Base-by-base conservation (phyloP, 164 flowering plant genomes). In the Dillenia suffruticosa region DNA sequence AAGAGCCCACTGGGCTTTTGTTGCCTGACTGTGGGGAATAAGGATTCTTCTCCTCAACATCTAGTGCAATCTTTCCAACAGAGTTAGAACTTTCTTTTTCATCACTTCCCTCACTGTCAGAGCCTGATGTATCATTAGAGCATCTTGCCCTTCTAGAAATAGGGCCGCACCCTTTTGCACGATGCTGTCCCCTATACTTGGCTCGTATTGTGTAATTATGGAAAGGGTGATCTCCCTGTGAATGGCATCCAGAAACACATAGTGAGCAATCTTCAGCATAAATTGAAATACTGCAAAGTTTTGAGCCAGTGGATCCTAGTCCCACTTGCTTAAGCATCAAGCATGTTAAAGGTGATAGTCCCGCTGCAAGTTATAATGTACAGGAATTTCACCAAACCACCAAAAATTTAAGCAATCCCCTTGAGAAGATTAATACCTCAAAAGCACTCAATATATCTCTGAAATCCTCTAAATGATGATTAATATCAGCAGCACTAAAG, bases 151-250 rank as follows among this genome's bases (percentile, higher is more conserved):
- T 68, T 49, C 32, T 77, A 22, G 51, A 62, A 8, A 46, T 43
- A 32, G 11, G 58, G 4, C 59, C 60, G 48, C 15, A 54, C 58
- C 50, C 50, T 69, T 72, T 77, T 47, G 52, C 43, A 62, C 65
- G 60, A 58, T 51, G 44, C 24, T 58, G 61, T 74, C 54, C 83
- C 71, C 98, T 83, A 70, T 93, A 93, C 68, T 82, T 88, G 57
- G 96, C 65, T 15, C 98, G 71, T 49, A 79, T 63, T 13, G 98
- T 93, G 62, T 88, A 93, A 53, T 90, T 93, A 67, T 93, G 98
- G 57, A 90, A 93, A 64, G 98, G 90, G 74, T 85, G 88, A 24
- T 79, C 89, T 46, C 98, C 98, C 98, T 93, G 77, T 53, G 71
- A 70, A 48, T 15, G 44, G 10, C 54, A 67, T 47, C 9, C 26